Conservation (phyloP, 768 basidiomycete species). For the Paxillus involutus region DNA sequence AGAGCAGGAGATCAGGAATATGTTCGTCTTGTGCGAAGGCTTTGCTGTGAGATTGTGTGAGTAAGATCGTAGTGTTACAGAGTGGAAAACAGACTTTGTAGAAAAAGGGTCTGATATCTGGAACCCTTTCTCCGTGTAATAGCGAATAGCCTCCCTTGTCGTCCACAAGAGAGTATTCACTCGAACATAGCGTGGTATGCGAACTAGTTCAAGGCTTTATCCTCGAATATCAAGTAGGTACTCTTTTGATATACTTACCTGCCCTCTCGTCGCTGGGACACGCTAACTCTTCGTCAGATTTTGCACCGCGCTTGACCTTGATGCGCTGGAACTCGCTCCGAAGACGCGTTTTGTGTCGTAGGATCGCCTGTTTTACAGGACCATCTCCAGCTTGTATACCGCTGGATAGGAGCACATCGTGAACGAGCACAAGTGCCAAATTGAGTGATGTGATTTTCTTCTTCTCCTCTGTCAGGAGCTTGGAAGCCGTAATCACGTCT, state of each 20-base stretch:
- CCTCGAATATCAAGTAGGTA: neutral
- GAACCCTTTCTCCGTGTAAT: constrained; percentile 59
- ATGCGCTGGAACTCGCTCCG: constrained; percentile 82
- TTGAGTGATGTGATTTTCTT: constrained; percentile 72
- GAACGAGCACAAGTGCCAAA: constrained; percentile 83
- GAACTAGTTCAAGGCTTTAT: constrained; percentile 38
- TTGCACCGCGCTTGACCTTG: constrained; percentile 74
- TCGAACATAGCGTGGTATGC: constrained; percentile 82
- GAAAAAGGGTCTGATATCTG: constrained; percentile 49
- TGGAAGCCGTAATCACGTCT: constrained; percentile 66
- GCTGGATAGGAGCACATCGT: constrained; percentile 80
- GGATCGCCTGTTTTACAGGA: constrained; percentile 81
- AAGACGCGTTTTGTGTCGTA: constrained; percentile 88
- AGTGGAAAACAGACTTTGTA: constrained; percentile 40
- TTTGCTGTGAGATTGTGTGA: constrained; percentile 39
- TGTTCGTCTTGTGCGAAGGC: constrained; percentile 76
- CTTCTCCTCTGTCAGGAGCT: constrained; percentile 73
- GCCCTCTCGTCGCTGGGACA: constrained; percentile 59
- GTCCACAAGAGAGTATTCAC: constrained; percentile 77
- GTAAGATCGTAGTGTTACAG: neutral
- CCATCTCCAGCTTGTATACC: constrained; percentile 93
- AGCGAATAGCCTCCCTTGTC: constrained; percentile 58
- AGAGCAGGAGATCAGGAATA: constrained; percentile 78
- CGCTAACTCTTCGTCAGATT: constrained; percentile 63
- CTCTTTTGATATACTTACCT: constrained; percentile 41